Conservation (phyloP, 2,329 filamentous ascomycete species). For the Neofusicoccum laricinum region DNA sequence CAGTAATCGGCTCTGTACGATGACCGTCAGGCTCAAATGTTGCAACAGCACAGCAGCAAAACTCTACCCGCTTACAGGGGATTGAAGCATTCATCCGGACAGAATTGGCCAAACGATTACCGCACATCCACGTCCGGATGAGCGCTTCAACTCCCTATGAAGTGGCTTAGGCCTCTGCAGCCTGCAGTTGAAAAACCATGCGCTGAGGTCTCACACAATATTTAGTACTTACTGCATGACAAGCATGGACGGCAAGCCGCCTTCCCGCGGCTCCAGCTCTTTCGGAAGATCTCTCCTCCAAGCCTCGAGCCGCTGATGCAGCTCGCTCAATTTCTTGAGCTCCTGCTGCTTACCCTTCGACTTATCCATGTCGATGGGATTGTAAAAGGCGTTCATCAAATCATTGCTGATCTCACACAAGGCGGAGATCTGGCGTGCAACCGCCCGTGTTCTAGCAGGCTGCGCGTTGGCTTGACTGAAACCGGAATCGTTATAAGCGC, state of each 20-base stretch:
- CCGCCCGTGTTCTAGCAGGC: constrained; percentile 76
- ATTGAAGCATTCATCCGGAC: too few species aligned
- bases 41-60: background rate
- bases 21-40: background rate
- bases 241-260: constrained; percentile 78
- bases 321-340: constrained; percentile 86
- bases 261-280: constrained; percentile 86
- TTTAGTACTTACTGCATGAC: constrained; percentile 74
- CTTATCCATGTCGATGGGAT: constrained; percentile 64
- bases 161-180: too few species aligned
- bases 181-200: too few species aligned
- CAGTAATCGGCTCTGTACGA: background rate
- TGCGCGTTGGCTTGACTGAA: constrained; percentile 71
- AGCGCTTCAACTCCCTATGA: too few species aligned
- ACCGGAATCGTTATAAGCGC: constrained; percentile 81
- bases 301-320: constrained; percentile 84
- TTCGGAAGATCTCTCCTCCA: constrained; percentile 82
- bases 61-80: too few species aligned
- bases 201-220: too few species aligned
- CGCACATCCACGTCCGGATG: too few species aligned
- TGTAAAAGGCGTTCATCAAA: constrained; percentile 85
- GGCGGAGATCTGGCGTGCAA: constrained; percentile 75
- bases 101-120: too few species aligned
- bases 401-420: constrained; percentile 94
- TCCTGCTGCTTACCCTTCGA: constrained; percentile 73